A percentile compares a stretch with the other conserved stretches of the same genome.
phyloP scores from a whole-genome alignment of 176 grass and related monocot genomes.

The Paspalum notatum region DNA sequence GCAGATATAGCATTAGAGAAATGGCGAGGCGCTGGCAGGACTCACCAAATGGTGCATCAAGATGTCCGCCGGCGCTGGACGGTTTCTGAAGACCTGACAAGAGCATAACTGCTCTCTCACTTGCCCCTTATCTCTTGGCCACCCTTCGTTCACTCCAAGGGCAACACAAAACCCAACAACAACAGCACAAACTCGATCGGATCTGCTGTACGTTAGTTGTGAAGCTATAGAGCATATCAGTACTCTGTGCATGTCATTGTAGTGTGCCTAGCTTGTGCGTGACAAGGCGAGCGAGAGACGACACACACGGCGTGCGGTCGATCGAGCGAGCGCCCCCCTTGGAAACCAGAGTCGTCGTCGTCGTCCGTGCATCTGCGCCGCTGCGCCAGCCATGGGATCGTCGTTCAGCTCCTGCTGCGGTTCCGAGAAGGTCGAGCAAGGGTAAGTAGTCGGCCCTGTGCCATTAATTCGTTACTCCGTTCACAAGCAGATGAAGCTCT shows the following conservation, averaged over 20 bases:
- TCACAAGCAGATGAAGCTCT: too few relatives aligned
- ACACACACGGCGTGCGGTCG: neutral
- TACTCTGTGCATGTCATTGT: too few relatives aligned
- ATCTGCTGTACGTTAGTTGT: too few relatives aligned
- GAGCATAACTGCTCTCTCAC: neutral
- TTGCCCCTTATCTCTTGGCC: neutral
- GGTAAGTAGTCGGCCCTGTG: too few relatives aligned
- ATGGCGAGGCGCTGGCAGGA: neutral
- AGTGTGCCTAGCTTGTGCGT: too few relatives aligned
- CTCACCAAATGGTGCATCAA: slow-evolving; percentile 28
- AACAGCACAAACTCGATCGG: neutral
- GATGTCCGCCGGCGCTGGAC: slow-evolving; percentile 39
- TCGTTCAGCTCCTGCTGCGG: slow-evolving; percentile 60
- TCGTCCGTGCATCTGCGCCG: neutral
- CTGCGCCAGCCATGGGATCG: slow-evolving; percentile 54
- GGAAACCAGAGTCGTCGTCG: neutral
- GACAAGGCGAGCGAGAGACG: neutral
- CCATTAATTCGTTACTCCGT: too few relatives aligned
- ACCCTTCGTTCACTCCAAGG: slow-evolving; percentile 7
- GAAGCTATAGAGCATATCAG: too few relatives aligned
- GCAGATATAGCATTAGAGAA: neutral
- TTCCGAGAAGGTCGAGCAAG: slow-evolving; percentile 49
- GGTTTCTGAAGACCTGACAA: neutral
- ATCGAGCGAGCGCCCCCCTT: too few relatives aligned
- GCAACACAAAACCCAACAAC: neutral